These are phyloP conservation scores for Cystoisospora suis DNA, from an alignment of 169 alveolate genomes.

Conservation along the genomic window DNA sequence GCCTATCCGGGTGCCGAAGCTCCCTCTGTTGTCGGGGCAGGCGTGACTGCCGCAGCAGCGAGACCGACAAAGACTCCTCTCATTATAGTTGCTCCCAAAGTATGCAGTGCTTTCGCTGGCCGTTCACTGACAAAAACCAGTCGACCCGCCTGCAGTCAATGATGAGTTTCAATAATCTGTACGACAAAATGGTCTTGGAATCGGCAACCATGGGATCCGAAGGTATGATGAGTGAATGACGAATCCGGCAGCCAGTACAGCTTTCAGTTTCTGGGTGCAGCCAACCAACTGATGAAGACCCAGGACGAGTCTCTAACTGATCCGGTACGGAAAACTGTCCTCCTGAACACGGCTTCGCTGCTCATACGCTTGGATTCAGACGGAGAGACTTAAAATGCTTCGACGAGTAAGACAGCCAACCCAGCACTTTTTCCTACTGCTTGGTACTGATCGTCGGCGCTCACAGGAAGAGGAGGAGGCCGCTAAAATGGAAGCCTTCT, in stretches of 20 bases:
- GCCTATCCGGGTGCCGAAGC: conserved; percentile 16
- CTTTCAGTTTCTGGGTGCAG: background rate
- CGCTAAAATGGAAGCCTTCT: conserved; percentile 52
- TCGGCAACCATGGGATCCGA: conserved; percentile 34
- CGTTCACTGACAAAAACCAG: background rate
- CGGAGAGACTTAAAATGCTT: conserved; percentile 50
- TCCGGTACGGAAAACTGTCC: conserved; percentile 12
- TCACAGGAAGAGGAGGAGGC: conserved; percentile 59
- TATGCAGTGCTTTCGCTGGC: background rate
- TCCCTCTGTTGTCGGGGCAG: conserved; percentile 2
- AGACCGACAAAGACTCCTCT: conserved; percentile 34
- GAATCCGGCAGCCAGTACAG: background rate
- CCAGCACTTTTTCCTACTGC: no score
- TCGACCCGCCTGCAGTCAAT: conserved; percentile 20
- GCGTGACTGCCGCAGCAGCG: conserved; percentile 15
- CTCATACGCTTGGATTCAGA: background rate
- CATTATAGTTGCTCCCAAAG: conserved; percentile 50
- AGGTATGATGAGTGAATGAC: conserved; percentile 28
- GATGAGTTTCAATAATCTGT: conserved; percentile 60
- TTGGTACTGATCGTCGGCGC: no score
- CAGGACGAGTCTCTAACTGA: conserved; percentile 48
- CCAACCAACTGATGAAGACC: conserved; percentile 45
- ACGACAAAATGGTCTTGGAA: conserved; percentile 59
- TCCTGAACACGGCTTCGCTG: background rate
- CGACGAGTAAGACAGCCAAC: background rate